These are phyloP conservation scores for Ambrosiella xylebori DNA, from an alignment of 2,329 filamentous ascomycete genomes.

Conservation along the genomic window DNA sequence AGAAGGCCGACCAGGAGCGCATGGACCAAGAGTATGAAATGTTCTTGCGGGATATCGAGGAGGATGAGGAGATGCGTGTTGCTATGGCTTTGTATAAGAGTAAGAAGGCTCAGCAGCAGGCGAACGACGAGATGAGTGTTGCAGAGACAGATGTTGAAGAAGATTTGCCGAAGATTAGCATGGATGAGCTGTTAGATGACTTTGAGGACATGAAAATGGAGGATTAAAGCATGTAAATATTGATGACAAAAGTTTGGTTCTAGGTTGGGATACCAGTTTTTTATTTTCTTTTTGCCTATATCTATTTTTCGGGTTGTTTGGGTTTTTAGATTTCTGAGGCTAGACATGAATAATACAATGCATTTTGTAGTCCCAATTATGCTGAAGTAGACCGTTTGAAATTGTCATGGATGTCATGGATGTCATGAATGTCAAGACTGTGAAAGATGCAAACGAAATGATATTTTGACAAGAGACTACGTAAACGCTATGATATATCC, in stretches of 20 bases:
- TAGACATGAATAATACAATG: too few species aligned
- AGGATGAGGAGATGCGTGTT: slow-evolving; percentile 72
- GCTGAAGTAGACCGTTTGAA: too few species aligned
- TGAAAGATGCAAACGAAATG: too few species aligned
- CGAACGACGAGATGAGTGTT: slow-evolving; percentile 49
- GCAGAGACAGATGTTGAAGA: slow-evolving; percentile 41
- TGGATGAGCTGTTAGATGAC: slow-evolving; percentile 77
- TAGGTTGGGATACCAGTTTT: slow-evolving; percentile 2
- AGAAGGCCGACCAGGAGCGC: slow-evolving; percentile 73
- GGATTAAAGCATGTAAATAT: slow-evolving; percentile 21
- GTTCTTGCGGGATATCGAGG: slow-evolving; percentile 93
- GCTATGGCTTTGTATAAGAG: slow-evolving; percentile 78
- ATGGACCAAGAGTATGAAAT: slow-evolving; percentile 91
- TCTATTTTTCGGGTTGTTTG: not conserved
- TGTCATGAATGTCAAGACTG: too few species aligned
- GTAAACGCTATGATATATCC: too few species aligned
- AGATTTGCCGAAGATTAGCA: slow-evolving; percentile 48
- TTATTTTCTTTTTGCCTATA: not conserved
- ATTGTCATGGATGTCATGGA: too few species aligned
- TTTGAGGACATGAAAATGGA: slow-evolving; percentile 74
- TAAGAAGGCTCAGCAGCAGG: slow-evolving; percentile 28
- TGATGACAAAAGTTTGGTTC: slow-evolving; percentile 7
- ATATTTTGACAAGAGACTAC: too few species aligned
- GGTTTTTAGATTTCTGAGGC: not conserved
- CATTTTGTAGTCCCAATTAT: too few species aligned